Conservation (phyloP, 2,329 filamentous ascomycete genomes). For the Alternaria ventricosa region DNA sequence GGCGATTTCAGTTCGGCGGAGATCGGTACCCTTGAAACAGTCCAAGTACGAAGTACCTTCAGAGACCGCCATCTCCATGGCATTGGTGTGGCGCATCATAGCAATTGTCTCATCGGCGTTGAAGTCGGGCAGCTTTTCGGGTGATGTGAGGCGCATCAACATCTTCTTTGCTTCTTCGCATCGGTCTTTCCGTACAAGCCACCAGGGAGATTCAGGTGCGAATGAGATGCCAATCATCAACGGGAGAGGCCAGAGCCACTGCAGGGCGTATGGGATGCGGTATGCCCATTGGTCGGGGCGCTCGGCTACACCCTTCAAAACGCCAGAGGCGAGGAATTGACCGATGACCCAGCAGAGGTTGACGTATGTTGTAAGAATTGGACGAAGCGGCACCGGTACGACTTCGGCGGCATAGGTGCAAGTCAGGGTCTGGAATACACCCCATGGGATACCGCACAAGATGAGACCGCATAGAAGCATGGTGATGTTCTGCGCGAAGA, state of each 20-base stretch:
- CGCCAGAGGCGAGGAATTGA: slow-evolving; percentile 74
- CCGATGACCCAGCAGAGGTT: slow-evolving; percentile 80
- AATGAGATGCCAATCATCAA: slow-evolving; percentile 71
- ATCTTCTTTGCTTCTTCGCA: slow-evolving; percentile 70
- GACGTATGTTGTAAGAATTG: slow-evolving; percentile 66
- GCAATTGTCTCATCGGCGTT: slow-evolving; percentile 66
- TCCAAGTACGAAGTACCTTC: slow-evolving; percentile 77
- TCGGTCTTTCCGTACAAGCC: slow-evolving; percentile 71
- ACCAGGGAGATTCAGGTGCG: slow-evolving; percentile 75
- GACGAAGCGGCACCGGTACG: slow-evolving; percentile 72
- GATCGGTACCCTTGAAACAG: slow-evolving; percentile 83
- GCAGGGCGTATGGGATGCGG: slow-evolving; percentile 70
- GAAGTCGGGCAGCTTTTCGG: slow-evolving; percentile 51
- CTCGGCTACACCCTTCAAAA: slow-evolving; percentile 70
- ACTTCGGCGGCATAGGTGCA: slow-evolving; percentile 64
- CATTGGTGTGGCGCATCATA: slow-evolving; percentile 91
- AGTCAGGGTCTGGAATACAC: slow-evolving; percentile 57
- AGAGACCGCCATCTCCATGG: slow-evolving; percentile 72
- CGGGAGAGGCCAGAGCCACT: slow-evolving; percentile 78
- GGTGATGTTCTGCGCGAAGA: slow-evolving; percentile 52
- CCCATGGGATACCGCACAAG: slow-evolving; percentile 55
- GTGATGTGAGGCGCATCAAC: slow-evolving; percentile 69
- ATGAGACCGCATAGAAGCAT: slow-evolving; percentile 68
- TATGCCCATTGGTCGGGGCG: slow-evolving; percentile 72
- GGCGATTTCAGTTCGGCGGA: slow-evolving; percentile 77